These are phyloP conservation scores for Solanum etuberosum DNA, from an alignment of 257 asterid species.

Conservation along the genomic window DNA sequence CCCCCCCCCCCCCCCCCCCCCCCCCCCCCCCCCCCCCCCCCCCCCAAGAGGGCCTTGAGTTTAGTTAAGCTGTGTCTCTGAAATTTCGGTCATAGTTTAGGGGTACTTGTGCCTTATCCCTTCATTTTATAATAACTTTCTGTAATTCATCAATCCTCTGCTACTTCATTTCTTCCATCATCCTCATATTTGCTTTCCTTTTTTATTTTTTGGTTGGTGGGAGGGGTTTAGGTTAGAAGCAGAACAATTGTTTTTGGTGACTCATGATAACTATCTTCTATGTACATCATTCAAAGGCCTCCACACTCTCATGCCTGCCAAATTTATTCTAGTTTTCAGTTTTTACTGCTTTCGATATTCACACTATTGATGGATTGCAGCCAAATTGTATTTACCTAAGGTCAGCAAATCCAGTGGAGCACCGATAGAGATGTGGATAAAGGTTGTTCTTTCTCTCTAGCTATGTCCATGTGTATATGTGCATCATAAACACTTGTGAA, in stretches of 20 bases:
- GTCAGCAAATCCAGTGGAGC: conserved; percentile 68
- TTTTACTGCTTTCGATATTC: neutral
- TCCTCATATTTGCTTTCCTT: neutral
- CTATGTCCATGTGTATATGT: neutral
- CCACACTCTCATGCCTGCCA: neutral
- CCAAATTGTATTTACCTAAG: conserved; percentile 78
- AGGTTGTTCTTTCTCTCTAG: conserved; percentile 33
- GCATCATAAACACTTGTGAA: neutral
- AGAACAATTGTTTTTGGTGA: neutral
- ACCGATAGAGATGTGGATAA: conserved; percentile 82
- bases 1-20: no score
- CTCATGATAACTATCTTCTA: neutral
- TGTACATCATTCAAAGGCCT: neutral
- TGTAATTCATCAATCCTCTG: neutral
- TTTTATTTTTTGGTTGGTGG: neutral
- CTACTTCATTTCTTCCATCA: neutral
- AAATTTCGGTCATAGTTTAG: no score
- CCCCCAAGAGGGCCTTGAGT: no score
- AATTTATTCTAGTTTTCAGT: neutral
- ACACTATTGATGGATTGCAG: conserved; percentile 33
- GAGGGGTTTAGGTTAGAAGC: neutral
- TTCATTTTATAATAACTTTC: neutral
- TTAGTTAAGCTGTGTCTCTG: no score
- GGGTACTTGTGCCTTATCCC: no score
- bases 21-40: no score